Base-by-base conservation (phyloP, 768 basidiomycete species). In the Mycena amicta region DNA sequence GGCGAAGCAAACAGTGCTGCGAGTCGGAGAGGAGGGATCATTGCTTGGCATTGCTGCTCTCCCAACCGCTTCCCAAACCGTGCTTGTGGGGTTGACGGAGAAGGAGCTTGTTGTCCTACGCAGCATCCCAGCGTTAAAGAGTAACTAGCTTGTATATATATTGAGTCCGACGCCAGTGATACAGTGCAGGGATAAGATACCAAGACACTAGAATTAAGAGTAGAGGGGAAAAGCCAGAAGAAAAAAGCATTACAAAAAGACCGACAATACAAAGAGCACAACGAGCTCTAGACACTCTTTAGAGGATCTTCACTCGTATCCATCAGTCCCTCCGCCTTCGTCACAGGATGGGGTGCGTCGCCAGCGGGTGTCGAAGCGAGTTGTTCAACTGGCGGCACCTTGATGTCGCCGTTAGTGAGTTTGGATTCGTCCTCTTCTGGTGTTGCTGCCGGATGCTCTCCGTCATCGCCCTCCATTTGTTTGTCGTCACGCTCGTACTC, bases 1-100 rank as follows among this genome's bases (percentile, higher is more conserved):
- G 79, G 91, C 90, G 11, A 90, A 87, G 67, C 95, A 97, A 70
- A 81, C 88, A 1, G 86, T 97, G 25, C 74, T 97, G n/a, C 83
- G 83, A 63, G 80, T 94, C 12, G 87, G 84, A 2, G 74, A 78
- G 20, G 82, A 84, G 15, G 93, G 95, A 0, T 83, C 90, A 1
- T 71, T 97, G 57, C 69, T 97, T 27, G 95, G 95, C 11, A 87
- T 93, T 20, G 87, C 87, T 1, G 76, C 75, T 12, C 67, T 89
- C 29, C 69, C 71, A 53, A 57, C 52, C 3, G 68, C 57, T 30
- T 77, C 71, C 37, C 66, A 67, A 18, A 69, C 74, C 2, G 71
- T 84, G 1, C 70, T 95, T 1, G 70, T 88, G 5, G 91, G 90
- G 63, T 74, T 97, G 50, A 90, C 89, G 56, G 94, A 97, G 70